A percentile compares a stretch with the other conserved stretches of the same genome.
Evolutionary conservation across 108 stramenopile species (phyloP).

Genomic region (Thalassiosira profunda): DNA sequence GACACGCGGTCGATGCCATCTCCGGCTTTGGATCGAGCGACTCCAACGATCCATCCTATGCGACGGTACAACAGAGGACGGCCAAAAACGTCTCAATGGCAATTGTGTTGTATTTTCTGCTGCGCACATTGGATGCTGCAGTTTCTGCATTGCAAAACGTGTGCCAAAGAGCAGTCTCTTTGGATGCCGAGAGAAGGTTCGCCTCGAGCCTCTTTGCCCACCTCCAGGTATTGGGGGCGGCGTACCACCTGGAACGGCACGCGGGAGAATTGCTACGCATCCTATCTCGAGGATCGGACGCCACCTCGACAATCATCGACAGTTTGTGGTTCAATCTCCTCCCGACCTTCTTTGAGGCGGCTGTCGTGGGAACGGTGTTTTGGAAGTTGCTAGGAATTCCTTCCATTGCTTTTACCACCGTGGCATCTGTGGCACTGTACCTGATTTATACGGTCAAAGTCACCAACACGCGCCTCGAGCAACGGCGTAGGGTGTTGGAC

Average conservation of each 20-base stretch:
- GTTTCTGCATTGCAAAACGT: conserved; percentile 23
- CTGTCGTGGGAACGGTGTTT: conserved; percentile 41
- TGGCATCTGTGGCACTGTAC: conserved; percentile 27
- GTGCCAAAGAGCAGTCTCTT: conserved; percentile 30
- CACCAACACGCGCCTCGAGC: conserved; percentile 35
- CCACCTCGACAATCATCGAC: conserved; percentile 33
- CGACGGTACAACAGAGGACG: neutral
- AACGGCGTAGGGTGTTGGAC: conserved; percentile 35
- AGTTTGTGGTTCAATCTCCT: conserved; percentile 37
- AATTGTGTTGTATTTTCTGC: conserved; percentile 28
- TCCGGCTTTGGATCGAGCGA: conserved; percentile 20
- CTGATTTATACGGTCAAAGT: conserved; percentile 29
- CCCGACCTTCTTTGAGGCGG: conserved; percentile 47
- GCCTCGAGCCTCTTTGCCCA: conserved; percentile 35
- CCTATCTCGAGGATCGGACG: conserved; percentile 39
- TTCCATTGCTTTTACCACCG: conserved; percentile 28
- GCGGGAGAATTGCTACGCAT: conserved; percentile 44
- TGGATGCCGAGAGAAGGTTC: conserved; percentile 52
- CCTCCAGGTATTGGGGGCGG: conserved; percentile 26
- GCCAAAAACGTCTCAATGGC: conserved; percentile 15
- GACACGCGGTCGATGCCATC: conserved; percentile 48
- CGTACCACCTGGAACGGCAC: conserved; percentile 51
- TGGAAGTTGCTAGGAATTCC: conserved; percentile 43
- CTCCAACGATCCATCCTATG: neutral
- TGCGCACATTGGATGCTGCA: conserved; percentile 21